Percentiles rank a stretch among this genome's conserved stretches.
Conservation (phyloP, 352 stramenopile genomes). For the Halophytophthora batemanensis region DNA sequence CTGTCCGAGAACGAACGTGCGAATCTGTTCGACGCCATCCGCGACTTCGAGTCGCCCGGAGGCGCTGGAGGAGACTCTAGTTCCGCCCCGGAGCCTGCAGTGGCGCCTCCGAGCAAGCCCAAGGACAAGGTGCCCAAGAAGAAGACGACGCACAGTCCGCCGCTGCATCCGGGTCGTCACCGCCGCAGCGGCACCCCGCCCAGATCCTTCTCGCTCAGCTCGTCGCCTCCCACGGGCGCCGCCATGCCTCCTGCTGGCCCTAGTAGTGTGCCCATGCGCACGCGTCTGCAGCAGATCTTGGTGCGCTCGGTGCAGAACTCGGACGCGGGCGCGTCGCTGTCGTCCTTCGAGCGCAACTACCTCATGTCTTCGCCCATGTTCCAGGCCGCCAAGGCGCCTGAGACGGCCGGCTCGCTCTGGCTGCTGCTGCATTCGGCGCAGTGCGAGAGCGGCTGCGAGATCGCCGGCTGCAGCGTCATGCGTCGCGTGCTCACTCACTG, state of each 20-base stretch:
- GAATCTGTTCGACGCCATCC: slow-evolving; percentile 71
- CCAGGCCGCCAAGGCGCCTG: slow-evolving; percentile 36
- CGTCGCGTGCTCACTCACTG: slow-evolving; percentile 66
- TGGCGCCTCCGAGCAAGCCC: slow-evolving; percentile 6
- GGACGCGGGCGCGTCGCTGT: slow-evolving; percentile 40
- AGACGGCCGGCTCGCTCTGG: slow-evolving; percentile 72
- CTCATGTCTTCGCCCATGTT: slow-evolving; percentile 60
- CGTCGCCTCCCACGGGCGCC: slow-evolving; percentile 14
- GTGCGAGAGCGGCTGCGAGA: slow-evolving; percentile 47
- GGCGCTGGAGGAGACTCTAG: slow-evolving; percentile 5
- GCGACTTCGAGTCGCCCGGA: slow-evolving; percentile 55
- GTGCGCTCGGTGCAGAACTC: slow-evolving; percentile 43
- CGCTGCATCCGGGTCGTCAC: slow-evolving; percentile 17
- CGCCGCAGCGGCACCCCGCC: slow-evolving; percentile 14
- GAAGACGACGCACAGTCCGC: slow-evolving; percentile 18
- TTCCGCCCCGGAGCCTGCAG: slow-evolving; percentile 9
- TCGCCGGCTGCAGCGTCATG: slow-evolving; percentile 67
- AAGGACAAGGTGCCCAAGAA: slow-evolving; percentile 23
- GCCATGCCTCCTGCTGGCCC: slow-evolving; percentile 21
- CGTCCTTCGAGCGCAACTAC: slow-evolving; percentile 45
- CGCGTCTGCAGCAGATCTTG: slow-evolving; percentile 38
- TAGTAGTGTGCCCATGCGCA: slow-evolving; percentile 33
- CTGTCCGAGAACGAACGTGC: slow-evolving; percentile 62
- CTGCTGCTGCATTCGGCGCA: slow-evolving; percentile 53
- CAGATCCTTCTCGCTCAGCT: slow-evolving; percentile 29